Evolutionary conservation across 768 basidiomycete genomes (phyloP).

Genomic region (Lactarius akahatsu): DNA sequence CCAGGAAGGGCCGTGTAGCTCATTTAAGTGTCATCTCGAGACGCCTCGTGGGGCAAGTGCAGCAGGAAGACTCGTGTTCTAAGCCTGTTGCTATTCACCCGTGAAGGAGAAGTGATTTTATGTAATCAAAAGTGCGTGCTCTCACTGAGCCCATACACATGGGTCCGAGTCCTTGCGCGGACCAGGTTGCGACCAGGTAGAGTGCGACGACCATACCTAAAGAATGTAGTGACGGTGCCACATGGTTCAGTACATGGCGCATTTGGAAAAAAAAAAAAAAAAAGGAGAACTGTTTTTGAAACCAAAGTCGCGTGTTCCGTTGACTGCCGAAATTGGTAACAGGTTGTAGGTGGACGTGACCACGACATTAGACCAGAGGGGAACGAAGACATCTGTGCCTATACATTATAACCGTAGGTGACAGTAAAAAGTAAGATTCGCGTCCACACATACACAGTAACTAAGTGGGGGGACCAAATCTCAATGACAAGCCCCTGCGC

Average conservation of each 20-base stretch:
- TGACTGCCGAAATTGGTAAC: not conserved
- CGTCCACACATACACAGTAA: not conserved
- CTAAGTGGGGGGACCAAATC: not conserved
- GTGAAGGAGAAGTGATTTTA: conserved; percentile 1
- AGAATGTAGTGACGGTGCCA: too few species aligned
- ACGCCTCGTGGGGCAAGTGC: conserved; percentile 21
- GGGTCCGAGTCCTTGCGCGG: not conserved
- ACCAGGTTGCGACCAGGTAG: not conserved
- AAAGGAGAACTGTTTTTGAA: not conserved
- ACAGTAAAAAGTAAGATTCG: not conserved
- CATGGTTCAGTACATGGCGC: too few species aligned
- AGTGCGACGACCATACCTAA: too few species aligned
- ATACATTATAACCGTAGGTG: not conserved
- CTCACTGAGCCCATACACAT: not conserved
- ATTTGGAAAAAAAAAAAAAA: too few species aligned
- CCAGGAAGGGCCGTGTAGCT: not conserved
- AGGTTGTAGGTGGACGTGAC: not conserved
- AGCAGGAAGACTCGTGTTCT: conserved; percentile 16
- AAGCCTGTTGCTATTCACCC: not conserved
- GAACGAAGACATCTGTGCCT: not conserved
- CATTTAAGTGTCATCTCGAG: conserved; percentile 15
- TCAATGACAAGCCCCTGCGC: not conserved
- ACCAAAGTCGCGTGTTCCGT: too few species aligned
- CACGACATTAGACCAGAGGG: not conserved
- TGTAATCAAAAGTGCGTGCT: not conserved